These are phyloP conservation scores for Datura wrightii DNA, from an alignment of 257 asterid species.

Conservation along the genomic window DNA sequence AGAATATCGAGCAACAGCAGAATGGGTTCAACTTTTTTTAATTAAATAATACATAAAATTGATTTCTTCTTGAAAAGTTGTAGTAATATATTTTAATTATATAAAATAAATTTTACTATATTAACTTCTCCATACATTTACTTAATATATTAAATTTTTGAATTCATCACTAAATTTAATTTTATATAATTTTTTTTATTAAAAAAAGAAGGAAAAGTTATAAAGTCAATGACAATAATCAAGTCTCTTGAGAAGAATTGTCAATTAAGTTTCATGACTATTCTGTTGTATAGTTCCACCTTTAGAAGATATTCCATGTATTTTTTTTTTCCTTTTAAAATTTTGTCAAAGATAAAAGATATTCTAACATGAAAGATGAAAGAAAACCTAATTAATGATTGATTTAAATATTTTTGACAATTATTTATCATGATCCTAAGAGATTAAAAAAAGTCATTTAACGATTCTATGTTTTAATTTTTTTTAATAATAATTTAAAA, in stretches of 20 bases:
- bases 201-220: background rate
- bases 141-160: too few relatives aligned
- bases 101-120: too few relatives aligned
- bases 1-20: too few relatives aligned
- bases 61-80: too few relatives aligned
- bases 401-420: background rate
- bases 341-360: background rate
- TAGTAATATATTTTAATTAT: too few relatives aligned
- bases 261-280: background rate
- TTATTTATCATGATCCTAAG: background rate
- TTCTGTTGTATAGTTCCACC: background rate
- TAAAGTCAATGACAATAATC: background rate
- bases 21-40: too few relatives aligned
- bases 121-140: too few relatives aligned
- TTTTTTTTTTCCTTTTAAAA: background rate
- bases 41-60: too few relatives aligned
- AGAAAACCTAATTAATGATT: background rate
- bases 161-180: too few relatives aligned
- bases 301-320: background rate
- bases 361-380: background rate
- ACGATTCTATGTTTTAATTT: background rate
- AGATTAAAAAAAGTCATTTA: background rate
- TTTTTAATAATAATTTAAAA: too few relatives aligned
- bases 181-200: too few relatives aligned
- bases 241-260: background rate